Conservation (phyloP, 306 rosid species). For the Quillaja saponaria region DNA sequence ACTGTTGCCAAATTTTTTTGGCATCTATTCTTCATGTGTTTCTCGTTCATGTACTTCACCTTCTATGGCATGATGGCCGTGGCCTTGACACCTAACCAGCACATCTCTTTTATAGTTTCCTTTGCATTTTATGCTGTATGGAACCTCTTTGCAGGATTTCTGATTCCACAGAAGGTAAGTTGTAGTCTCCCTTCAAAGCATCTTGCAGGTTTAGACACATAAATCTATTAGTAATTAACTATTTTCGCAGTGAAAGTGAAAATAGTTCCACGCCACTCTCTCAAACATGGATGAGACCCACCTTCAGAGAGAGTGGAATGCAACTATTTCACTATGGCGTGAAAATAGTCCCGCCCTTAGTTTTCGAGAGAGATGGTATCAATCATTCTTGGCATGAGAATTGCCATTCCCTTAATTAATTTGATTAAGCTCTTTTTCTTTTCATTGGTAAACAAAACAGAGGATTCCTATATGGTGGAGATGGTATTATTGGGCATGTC, state of each 20-base stretch:
- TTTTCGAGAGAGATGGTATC: too few species aligned
- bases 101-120: conserved; percentile 26
- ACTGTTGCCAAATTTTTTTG: conserved; percentile 34
- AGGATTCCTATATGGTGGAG: conserved; percentile 67
- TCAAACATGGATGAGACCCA: too few species aligned
- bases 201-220: background rate
- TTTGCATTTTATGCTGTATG: conserved; percentile 32
- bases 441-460: conserved; percentile 18
- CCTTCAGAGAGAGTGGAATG: too few species aligned
- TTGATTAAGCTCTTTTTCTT: too few species aligned
- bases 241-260: too few species aligned
- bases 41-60: conserved; percentile 48
- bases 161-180: conserved; percentile 50
- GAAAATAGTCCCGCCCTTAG: too few species aligned
- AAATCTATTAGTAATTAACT: background rate
- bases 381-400: too few species aligned
- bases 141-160: conserved; percentile 50
- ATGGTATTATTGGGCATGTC: conserved; percentile 59
- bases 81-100: conserved; percentile 47
- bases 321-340: too few species aligned
- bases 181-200: background rate
- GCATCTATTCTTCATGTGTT: conserved; percentile 48
- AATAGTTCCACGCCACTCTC: too few species aligned
- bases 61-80: conserved; percentile 57
- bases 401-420: too few species aligned